Evolutionary conservation across 768 basidiomycete genomes (phyloP).

Genomic region (Kwoniella newhampshirensis): DNA sequence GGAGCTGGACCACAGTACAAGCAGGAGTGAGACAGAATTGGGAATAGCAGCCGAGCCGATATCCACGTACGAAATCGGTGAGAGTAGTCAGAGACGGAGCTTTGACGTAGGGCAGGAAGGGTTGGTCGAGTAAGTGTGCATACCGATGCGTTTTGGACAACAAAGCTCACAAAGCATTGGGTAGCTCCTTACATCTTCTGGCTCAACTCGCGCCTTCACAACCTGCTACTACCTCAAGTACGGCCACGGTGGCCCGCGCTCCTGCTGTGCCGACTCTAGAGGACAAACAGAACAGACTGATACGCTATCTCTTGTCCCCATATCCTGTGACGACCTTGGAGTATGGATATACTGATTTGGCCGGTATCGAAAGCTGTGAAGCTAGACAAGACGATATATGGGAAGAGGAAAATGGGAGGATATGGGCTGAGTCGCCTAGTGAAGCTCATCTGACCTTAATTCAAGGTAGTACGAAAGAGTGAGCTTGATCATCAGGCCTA

Average conservation of each 20-base stretch:
- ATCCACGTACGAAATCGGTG: conserved; percentile 6
- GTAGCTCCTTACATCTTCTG: background rate
- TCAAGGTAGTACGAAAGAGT: conserved; percentile 78
- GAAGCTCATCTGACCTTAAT: conserved; percentile 70
- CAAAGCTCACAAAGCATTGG: too few relatives aligned
- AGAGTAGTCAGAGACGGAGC: conserved; percentile 9
- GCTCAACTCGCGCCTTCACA: background rate
- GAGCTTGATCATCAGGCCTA: conserved; percentile 55
- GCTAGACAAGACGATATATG: conserved; percentile 31
- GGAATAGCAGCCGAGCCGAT: background rate
- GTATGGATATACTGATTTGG: conserved; percentile 46
- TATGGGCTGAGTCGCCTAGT: conserved; percentile 53
- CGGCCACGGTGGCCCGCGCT: too few relatives aligned
- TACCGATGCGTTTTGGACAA: background rate
- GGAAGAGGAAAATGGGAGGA: conserved; percentile 34
- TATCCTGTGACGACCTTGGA: conserved; percentile 30
- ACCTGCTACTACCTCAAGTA: too few relatives aligned
- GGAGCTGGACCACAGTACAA: background rate
- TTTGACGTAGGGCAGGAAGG: background rate
- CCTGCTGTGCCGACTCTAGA: background rate
- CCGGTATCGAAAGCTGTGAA: conserved; percentile 26
- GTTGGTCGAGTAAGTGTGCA: conserved; percentile 11
- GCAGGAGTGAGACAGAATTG: background rate
- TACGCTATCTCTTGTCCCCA: conserved; percentile 50
- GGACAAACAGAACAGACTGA: conserved; percentile 25